Percentiles rank a stretch among this genome's conserved stretches.
These are phyloP conservation scores for Castanopsis chinensis DNA, from an alignment of 306 rosid species.

Conservation along the genomic window DNA sequence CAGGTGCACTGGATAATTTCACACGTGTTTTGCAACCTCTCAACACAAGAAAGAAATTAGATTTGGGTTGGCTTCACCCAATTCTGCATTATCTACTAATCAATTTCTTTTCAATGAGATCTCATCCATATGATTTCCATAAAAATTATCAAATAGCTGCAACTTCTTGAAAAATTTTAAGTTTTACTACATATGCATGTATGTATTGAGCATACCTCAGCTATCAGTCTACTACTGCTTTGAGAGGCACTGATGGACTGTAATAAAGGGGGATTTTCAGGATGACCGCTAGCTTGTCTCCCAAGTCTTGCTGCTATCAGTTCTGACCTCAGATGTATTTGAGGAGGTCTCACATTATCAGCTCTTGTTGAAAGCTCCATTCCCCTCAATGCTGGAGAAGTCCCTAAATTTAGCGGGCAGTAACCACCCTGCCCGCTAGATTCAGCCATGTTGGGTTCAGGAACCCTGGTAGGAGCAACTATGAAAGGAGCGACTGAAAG, in stretches of 20 bases:
- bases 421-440: neutral
- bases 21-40: neutral
- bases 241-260: neutral
- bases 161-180: neutral
- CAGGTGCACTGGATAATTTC: no score
- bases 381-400: neutral
- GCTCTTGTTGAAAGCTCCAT: neutral
- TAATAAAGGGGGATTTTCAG: neutral
- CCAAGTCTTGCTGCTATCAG: neutral
- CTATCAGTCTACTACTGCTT: neutral
- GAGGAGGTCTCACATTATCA: neutral
- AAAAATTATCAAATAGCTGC: neutral
- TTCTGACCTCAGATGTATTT: neutral
- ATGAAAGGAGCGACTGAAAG: neutral
- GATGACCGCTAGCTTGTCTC: neutral
- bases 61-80: neutral
- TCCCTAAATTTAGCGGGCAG: neutral
- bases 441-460: neutral
- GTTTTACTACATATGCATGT: neutral
- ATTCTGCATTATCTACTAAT: neutral
- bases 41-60: neutral
- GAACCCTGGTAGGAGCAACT: constrained; percentile 5
- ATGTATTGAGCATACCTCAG: constrained; percentile 9
- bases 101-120: neutral
- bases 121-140: neutral